phyloP scores from a whole-genome alignment of 2,329 filamentous ascomycete genomes.

The Fusarium nurragi region DNA sequence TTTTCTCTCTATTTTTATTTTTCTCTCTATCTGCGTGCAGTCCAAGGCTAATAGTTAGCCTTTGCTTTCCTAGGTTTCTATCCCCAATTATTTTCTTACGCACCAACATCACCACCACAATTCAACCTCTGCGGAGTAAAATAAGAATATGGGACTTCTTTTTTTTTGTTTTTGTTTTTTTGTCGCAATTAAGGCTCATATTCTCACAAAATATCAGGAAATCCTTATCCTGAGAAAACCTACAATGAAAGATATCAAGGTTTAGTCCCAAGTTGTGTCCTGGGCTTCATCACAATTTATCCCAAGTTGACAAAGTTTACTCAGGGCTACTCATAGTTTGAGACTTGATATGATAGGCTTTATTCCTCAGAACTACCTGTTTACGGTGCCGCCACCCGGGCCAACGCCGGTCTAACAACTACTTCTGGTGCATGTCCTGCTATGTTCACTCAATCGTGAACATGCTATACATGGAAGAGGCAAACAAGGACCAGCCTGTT shows the following conservation, averaged over 20 bases:
- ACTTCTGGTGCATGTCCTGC: background rate
- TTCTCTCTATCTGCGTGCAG: background rate
- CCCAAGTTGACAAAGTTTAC: background rate
- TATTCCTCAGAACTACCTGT: background rate
- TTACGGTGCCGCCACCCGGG: conserved; percentile 10
- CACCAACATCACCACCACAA: no score
- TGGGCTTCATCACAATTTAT: no score
- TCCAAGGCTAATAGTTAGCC: conserved; percentile 28
- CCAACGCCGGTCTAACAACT: background rate
- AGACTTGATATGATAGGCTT: background rate
- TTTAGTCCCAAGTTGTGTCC: no score
- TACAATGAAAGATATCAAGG: no score
- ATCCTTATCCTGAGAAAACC: no score
- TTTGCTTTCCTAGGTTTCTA: conserved; percentile 3
- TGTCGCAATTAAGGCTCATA: no score
- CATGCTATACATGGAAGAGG: conserved; percentile 19
- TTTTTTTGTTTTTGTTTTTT: no score
- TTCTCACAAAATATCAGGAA: no score
- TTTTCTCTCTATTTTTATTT: background rate
- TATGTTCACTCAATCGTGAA: conserved; percentile 10
- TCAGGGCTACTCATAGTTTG: background rate
- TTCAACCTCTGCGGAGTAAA: no score
- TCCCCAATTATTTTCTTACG: no score
- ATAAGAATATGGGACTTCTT: no score
- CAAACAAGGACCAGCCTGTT: conserved; percentile 34